Base-by-base conservation (phyloP, 1,284 basidiomycete species). In the Austroboletus novae-zelandiae region DNA sequence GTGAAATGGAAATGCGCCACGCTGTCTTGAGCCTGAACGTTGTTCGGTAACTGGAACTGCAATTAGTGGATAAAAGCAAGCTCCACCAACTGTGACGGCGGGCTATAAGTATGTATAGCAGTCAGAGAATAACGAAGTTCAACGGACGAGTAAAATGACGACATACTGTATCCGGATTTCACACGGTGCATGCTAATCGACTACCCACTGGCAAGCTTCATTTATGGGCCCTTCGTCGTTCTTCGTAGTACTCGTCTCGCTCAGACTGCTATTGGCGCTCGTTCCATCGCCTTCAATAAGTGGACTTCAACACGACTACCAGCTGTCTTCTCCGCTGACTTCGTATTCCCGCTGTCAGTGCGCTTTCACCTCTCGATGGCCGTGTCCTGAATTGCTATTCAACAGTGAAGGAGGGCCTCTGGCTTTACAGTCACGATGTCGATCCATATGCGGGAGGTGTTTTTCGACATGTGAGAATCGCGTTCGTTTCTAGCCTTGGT, bases 361-460 rank as follows among this genome's bases (percentile, higher is more conserved):
- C 27, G 5, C 15, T 34, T 48, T 32, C 34, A 17, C 3, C 6
- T 31, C 13, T 18, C 48, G 42, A 31, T 23, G 2, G 14, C 7
- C 3, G 13, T n/a, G 14, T 30, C 29, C 40, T 54, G 43, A 45
- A 45, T 18, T n/a, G 10, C n/a, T 9, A 43, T 40, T 25, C 7
- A 47, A 39, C 56, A 96, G 94, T 97, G 52, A 82, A 84, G 61
- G 94, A 97, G 69, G 93, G 94, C 2, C 76, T 94, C 9, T 92
- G 86, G 67, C 77, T 96, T 13, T 84, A 84, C 57, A 70, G 76
- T 32, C 74, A 86, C 68, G 83, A 81, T 5, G 72, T 90, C 29
- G 83, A 95, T 63, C 93, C 94, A 25, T 97, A 97, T 62, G 79
- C 84, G 50, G 91, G 91, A 42, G 89, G 91, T 2, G 72, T 84